Percentiles rank a stretch among this genome's conserved stretches.
These are phyloP conservation scores for Capronia americana DNA, from an alignment of 2,329 filamentous ascomycete species.

Conservation along the genomic window DNA sequence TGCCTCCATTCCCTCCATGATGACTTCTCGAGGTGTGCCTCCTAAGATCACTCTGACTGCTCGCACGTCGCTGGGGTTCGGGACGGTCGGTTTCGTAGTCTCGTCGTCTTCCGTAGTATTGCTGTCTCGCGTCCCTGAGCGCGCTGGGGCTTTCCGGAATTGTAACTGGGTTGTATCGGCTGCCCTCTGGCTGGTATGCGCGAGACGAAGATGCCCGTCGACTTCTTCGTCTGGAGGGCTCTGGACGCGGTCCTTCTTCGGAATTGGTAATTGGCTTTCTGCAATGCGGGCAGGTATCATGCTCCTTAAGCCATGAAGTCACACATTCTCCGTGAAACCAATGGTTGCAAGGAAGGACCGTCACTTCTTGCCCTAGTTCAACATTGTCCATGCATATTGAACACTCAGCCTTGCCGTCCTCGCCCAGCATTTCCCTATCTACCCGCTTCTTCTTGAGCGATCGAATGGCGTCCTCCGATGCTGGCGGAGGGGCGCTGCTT, in stretches of 20 bases:
- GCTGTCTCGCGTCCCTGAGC: conserved; percentile 33
- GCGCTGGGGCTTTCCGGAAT: conserved; percentile 34
- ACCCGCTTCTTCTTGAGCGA: conserved; percentile 74
- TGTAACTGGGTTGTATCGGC: conserved; percentile 38
- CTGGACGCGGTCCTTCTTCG: conserved; percentile 24
- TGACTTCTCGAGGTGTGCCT: conserved; percentile 23
- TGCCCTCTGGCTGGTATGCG: conserved; percentile 27
- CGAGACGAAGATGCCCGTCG: conserved; percentile 31
- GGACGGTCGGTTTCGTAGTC: conserved; percentile 26
- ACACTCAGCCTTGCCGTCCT: conserved; percentile 76
- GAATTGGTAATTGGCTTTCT: conserved; percentile 47
- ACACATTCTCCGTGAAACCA: conserved; percentile 92
- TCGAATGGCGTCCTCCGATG: conserved; percentile 74
- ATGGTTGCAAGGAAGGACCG: conserved; percentile 83
- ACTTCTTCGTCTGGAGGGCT: conserved; percentile 23
- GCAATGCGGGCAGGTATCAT: conserved; percentile 82
- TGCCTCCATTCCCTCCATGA: conserved; percentile 3
- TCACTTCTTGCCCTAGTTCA: conserved; percentile 73
- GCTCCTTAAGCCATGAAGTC: conserved; percentile 81
- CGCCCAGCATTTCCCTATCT: conserved; percentile 71
- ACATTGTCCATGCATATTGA: conserved; percentile 94
- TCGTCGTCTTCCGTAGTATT: conserved; percentile 31
- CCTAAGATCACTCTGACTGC: conserved; percentile 30
- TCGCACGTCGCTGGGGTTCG: conserved; percentile 34
- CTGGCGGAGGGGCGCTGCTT: conserved; percentile 79